Evolutionary conservation across 163 green algal genomes (phyloP).

Genomic region (Volvox carteri): DNA sequence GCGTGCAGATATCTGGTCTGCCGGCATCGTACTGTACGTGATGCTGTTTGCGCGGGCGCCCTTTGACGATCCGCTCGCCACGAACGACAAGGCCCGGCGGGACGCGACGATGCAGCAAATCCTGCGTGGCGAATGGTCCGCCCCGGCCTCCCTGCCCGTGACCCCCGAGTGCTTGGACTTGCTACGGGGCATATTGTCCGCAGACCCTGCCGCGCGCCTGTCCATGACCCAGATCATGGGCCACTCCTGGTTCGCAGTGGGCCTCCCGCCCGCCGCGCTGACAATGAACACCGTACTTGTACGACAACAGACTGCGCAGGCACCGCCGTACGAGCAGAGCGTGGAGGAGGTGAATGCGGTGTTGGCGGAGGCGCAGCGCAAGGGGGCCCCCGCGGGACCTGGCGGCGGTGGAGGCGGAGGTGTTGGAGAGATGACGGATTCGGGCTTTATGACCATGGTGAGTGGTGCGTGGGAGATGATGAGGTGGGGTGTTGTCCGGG

Average conservation of each 20-base stretch:
- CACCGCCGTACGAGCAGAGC: slow-evolving; percentile 51
- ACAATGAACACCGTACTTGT: slow-evolving; percentile 57
- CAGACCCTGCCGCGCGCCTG: slow-evolving; percentile 64
- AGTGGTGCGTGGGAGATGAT: not conserved
- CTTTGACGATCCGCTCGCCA: slow-evolving; percentile 50
- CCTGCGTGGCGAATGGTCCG: slow-evolving; percentile 42
- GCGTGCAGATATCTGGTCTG: slow-evolving; percentile 48
- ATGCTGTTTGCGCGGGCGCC: slow-evolving; percentile 57
- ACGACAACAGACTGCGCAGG: slow-evolving; percentile 42
- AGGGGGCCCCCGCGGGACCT: not conserved
- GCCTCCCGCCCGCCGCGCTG: slow-evolving; percentile 51
- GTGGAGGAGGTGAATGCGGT: slow-evolving; percentile 48
- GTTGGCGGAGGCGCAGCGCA: slow-evolving; percentile 33
- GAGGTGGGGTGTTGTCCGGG: not conserved
- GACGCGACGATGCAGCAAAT: slow-evolving; percentile 55
- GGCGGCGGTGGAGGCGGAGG: not conserved
- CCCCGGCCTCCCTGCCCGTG: slow-evolving; percentile 29
- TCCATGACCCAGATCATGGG: slow-evolving; percentile 71
- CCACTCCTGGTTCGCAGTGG: slow-evolving; percentile 75
- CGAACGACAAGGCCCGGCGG: slow-evolving; percentile 49
- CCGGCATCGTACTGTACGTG: slow-evolving; percentile 52
- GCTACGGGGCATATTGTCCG: slow-evolving; percentile 67
- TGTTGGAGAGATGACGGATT: slow-evolving; percentile 19
- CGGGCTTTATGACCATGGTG: slow-evolving; percentile 49
- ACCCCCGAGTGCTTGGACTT: slow-evolving; percentile 64